phyloP scores from a whole-genome alignment of 805 yeast genomes.

The Kluyveromyces starmeri region DNA sequence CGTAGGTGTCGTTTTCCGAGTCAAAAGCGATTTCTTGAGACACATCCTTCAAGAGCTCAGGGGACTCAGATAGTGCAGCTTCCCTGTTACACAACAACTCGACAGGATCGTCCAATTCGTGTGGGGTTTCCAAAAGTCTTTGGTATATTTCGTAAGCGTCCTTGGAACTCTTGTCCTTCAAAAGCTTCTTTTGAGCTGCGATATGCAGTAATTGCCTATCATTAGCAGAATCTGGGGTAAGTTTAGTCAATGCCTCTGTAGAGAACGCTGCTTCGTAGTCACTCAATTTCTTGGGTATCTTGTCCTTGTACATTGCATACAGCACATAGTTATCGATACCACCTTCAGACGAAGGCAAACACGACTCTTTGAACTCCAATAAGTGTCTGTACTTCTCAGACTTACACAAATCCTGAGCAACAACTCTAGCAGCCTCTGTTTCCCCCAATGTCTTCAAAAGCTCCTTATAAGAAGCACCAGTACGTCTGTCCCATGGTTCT shows the following conservation, averaged over 20 bases:
- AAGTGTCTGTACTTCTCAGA: constrained; percentile 30
- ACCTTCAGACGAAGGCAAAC: no score
- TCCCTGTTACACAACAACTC: constrained; percentile 64
- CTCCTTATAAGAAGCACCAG: no score
- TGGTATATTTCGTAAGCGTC: constrained; percentile 46
- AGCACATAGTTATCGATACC: background rate
- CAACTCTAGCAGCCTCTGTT: background rate
- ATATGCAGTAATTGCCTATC: constrained; percentile 42
- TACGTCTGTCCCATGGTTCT: no score
- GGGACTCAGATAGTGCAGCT: constrained; percentile 49
- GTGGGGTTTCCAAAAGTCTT: constrained; percentile 32
- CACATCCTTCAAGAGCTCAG: constrained; percentile 7
- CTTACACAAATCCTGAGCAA: background rate
- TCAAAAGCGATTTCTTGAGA: constrained; percentile 4
- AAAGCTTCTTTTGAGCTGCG: constrained; percentile 41
- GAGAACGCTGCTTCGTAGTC: no score
- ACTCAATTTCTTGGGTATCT: no score
- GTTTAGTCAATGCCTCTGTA: no score
- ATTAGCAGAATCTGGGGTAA: no score
- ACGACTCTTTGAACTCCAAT: constrained; percentile 40
- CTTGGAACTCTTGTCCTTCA: constrained; percentile 40
- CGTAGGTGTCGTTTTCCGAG: constrained; percentile 37
- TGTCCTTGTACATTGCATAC: no score
- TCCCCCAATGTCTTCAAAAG: background rate
- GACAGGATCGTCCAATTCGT: constrained; percentile 32